Percentiles rank a stretch among this genome's conserved stretches.
Conservation (phyloP, 768 basidiomycete genomes). For the Chiua virens region DNA sequence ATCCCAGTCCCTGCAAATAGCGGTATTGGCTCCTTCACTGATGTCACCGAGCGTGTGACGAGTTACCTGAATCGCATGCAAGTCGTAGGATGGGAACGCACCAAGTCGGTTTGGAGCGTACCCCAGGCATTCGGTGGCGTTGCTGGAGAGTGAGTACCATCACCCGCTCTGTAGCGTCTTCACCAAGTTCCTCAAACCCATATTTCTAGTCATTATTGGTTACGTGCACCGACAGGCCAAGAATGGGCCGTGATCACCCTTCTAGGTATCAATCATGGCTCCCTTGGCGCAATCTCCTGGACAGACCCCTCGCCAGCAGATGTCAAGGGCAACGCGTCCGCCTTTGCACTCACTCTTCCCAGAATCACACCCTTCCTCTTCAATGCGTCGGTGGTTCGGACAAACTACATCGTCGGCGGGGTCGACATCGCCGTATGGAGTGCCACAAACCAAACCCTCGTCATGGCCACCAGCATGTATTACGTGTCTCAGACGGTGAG, state of each 20-base stretch:
- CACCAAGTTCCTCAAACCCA: not conserved
- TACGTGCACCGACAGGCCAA: slow-evolving; percentile 59
- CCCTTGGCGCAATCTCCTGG: slow-evolving; percentile 50
- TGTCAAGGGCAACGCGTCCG: slow-evolving; percentile 54
- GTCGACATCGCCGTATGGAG: slow-evolving; percentile 57
- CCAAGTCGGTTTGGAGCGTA: slow-evolving; percentile 73
- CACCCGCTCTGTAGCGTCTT: not conserved
- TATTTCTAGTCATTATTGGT: slow-evolving; percentile 49
- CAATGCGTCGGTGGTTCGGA: slow-evolving; percentile 39
- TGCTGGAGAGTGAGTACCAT: slow-evolving; percentile 29
- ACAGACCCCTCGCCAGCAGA: slow-evolving; percentile 53
- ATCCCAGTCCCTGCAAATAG: slow-evolving; percentile 20
- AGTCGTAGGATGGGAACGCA: slow-evolving; percentile 63
- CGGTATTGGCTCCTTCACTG: slow-evolving; percentile 46
- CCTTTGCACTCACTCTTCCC: slow-evolving; percentile 44
- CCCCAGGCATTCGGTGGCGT: slow-evolving; percentile 71
- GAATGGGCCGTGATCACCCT: slow-evolving; percentile 67
- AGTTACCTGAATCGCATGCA: slow-evolving; percentile 57
- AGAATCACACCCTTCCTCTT: slow-evolving; percentile 50
- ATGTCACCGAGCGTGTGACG: slow-evolving; percentile 68
- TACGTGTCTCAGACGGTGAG: slow-evolving; percentile 36
- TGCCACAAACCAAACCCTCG: slow-evolving; percentile 41
- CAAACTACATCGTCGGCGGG: slow-evolving; percentile 39
- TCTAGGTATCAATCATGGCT: slow-evolving; percentile 72
- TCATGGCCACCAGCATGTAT: slow-evolving; percentile 53